These are phyloP conservation scores for Exophiala bonariae DNA, from an alignment of 2,329 filamentous ascomycete species.

Conservation along the genomic window DNA sequence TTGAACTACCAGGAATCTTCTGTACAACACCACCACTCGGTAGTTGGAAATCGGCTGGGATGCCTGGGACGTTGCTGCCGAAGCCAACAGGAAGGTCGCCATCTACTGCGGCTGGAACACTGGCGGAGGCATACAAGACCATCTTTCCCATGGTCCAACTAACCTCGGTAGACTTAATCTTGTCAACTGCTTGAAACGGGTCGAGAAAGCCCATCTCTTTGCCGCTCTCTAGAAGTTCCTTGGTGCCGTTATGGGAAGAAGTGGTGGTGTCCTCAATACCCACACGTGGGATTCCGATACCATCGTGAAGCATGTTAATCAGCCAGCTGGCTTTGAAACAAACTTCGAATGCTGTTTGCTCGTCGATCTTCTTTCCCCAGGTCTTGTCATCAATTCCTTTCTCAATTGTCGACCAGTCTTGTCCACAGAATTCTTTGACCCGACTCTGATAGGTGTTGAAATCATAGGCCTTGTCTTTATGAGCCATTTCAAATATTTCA, in stretches of 20 bases:
- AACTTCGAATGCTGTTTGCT: constrained; percentile 75
- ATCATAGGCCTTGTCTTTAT: constrained; percentile 80
- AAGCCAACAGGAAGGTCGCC: constrained; percentile 80
- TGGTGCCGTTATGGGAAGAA: constrained; percentile 68
- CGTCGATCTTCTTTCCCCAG: constrained; percentile 73
- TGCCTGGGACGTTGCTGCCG: constrained; percentile 73
- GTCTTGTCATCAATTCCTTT: constrained; percentile 63
- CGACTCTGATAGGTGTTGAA: constrained; percentile 84
- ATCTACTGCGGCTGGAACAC: constrained; percentile 64
- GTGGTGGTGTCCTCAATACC: constrained; percentile 66
- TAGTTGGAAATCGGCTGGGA: constrained; percentile 79
- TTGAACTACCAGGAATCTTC: constrained; percentile 31
- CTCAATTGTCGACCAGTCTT: constrained; percentile 77
- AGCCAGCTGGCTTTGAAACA: constrained; percentile 99
- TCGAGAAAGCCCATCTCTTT: constrained; percentile 76
- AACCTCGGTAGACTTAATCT: constrained; percentile 86
- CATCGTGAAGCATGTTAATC: constrained; percentile 93
- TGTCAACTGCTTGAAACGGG: constrained; percentile 89
- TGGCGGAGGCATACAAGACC: constrained; percentile 88
- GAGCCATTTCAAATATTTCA: constrained; percentile 78
- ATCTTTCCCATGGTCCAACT: constrained; percentile 98
- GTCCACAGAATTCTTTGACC: constrained; percentile 81
- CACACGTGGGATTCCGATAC: constrained; percentile 86
- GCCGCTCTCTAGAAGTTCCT: constrained; percentile 65
- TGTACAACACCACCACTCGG: constrained; percentile 47